Evolutionary conservation across 345 rosid genomes (phyloP), one percentile per base, ranked within the genome.

Genomic region (Noccaea bulbosa): DNA sequence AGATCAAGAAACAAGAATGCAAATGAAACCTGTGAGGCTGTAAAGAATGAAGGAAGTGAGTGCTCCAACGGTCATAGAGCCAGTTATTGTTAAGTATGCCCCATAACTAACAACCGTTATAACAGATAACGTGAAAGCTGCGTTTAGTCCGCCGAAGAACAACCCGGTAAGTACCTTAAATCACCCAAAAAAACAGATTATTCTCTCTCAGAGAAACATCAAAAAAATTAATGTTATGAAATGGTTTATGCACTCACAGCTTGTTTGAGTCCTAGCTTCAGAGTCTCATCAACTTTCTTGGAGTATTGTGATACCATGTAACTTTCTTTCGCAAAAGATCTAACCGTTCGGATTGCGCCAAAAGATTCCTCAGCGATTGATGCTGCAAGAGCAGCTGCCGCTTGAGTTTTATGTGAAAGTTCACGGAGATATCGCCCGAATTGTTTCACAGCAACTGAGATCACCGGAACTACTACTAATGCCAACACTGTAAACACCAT

Each of bases 361-460:
- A 93, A 91, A 71, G 96, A 86, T 84, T 93, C 98, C 98, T 93
- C 97, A 32, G 97, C 97, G 74, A 93, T 91, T 15, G 98, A 91
- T 39, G 96, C 90, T 78, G 98, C 89, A 59, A 80, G 85, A 17
- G 98, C 98, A 73, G 98, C 97, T 48, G 98, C 97, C 62, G 97
- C 91, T 87, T 93, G 98, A 70, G 94, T 93, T 69, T 68, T 74
- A 78, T 93, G 93, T 17, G 97, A 93, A 75, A 91, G 95, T 63
- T 93, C 98, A 71, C 93, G 90, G 60, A 93, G 86, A 80, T 81
- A 91, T 27, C 88, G 87, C 8, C 98, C 97, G 8, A 87, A 87
- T 52, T 75, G 84, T 49, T 84, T 78, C 37, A 86, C 96, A 50
- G 90, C 85, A 63, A 91, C 76, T 2, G 94, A 93, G 45, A 93